Evolutionary conservation across 164 flowering plant genomes (phyloP), one percentile per base, ranked within the genome.

Genomic region (Nelumbo lutea): DNA sequence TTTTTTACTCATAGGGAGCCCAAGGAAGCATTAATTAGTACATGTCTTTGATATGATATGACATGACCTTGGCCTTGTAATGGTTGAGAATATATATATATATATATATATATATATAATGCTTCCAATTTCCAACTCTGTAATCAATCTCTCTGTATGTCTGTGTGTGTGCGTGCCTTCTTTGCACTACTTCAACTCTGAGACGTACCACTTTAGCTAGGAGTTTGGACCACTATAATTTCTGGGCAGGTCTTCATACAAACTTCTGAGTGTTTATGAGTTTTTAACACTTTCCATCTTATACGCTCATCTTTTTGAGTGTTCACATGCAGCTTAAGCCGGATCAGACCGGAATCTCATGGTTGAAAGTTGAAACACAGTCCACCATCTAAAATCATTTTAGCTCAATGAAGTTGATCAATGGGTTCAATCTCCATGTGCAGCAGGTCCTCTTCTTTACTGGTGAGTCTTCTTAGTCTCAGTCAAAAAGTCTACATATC

Each of bases 401-500:
- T 27, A 27, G 27, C 27, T 27, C 27, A 27, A 27, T 27, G 27
- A 27, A 27, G 27, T 27, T 27, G 27, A 27, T 27, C 27, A 27
- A 27, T 27, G 27, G 27, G 27, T 27, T 27, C 27, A 27, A 27
- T 27, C 27, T 60, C 61, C 70, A 59, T 68, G 71, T 60, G 70
- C 63, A 7, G 9, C 1, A 50, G 46, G 55, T 13, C 60, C 40
- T 58, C 65, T 67, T 66, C 74, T 74, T 76, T 76, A 65, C 56
- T 58, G 67, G 65, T 56, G 64, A 70, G 71, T 44, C 63, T 65
- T 65, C 68, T 44, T 63, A 66, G 70, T 76, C 83, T 68, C 86
- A 81, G 96, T 87, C 93, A 90, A 90, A 88, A 87, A 83, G 88
- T 63, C 74, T 27, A 27, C 62, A 56, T 56, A 77, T 81, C 86